A percentile compares a stretch with the other conserved stretches of the same genome.
phyloP scores from a whole-genome alignment of 1,139 yeast species.

The Barnettozyma hawaiiensis region DNA sequence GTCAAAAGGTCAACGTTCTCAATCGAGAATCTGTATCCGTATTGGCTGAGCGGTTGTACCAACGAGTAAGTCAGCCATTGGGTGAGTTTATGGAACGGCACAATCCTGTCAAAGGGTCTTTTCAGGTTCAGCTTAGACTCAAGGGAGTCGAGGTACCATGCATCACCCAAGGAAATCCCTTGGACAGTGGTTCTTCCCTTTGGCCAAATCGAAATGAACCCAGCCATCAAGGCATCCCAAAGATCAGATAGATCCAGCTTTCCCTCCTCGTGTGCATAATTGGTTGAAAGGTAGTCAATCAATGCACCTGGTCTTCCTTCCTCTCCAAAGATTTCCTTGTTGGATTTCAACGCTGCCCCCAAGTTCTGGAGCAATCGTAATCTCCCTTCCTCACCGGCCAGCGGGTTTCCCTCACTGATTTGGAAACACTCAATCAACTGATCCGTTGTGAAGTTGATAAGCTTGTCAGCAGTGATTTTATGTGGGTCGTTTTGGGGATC shows the following conservation, averaged over 20 bases:
- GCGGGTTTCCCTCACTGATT: slow-evolving; percentile 37
- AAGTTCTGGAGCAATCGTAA: slow-evolving; percentile 38
- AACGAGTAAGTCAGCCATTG: slow-evolving; percentile 60
- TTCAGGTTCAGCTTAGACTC: slow-evolving; percentile 28
- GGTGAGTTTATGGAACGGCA: slow-evolving; percentile 56
- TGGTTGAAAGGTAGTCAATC: slow-evolving; percentile 38
- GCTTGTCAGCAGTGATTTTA: slow-evolving; percentile 39
- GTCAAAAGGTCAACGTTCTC: slow-evolving; percentile 42
- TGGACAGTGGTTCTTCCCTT: slow-evolving; percentile 43
- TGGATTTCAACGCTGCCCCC: slow-evolving; percentile 38
- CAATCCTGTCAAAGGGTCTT: slow-evolving; percentile 33
- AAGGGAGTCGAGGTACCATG: slow-evolving; percentile 41
- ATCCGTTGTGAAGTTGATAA: slow-evolving; percentile 30
- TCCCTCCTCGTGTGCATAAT: slow-evolving; percentile 12
- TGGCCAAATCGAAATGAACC: slow-evolving; percentile 55
- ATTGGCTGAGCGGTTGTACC: slow-evolving; percentile 43
- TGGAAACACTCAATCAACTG: slow-evolving; percentile 38
- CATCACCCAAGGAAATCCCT: slow-evolving; percentile 51
- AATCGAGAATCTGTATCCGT: slow-evolving; percentile 37
- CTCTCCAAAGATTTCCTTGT: slow-evolving; percentile 38
- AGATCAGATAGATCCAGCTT: slow-evolving; percentile 38
- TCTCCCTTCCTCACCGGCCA: slow-evolving; percentile 50
- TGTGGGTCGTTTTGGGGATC: slow-evolving; percentile 31
- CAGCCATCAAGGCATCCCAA: slow-evolving; percentile 49
- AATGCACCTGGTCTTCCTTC: slow-evolving; percentile 50